Evolutionary conservation across 1,284 basidiomycete genomes (phyloP).

Genomic region (Marasmius sp.): DNA sequence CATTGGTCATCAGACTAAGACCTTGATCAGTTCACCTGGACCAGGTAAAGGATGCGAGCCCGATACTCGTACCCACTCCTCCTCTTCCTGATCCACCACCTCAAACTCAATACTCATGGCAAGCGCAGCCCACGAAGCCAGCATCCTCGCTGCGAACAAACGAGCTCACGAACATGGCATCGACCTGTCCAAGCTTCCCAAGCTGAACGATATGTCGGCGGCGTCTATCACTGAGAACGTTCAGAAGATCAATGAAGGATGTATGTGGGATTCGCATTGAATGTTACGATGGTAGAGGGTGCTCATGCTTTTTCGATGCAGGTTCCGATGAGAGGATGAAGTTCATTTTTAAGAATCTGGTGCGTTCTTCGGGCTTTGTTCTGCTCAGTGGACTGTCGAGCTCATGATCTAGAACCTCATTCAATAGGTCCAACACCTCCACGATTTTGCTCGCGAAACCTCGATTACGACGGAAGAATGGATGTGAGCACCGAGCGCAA

Average conservation of each 20-base stretch:
- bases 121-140: conserved; percentile 4
- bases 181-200: conserved; percentile 38
- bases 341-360: conserved; percentile 39
- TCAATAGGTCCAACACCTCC: conserved; percentile 53
- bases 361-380: conserved; percentile 16
- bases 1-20: too few species aligned
- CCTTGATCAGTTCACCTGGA: too few species aligned
- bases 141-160: conserved; percentile 23
- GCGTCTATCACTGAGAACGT: conserved; percentile 41
- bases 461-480: conserved; percentile 81
- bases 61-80: background rate
- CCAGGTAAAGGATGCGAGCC: background rate
- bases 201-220: conserved; percentile 37
- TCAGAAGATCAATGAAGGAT: conserved; percentile 36
- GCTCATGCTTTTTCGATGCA: conserved; percentile 12
- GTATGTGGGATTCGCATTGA: conserved; percentile 22
- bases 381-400: background rate
- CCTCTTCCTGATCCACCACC: background rate
- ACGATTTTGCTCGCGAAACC: conserved; percentile 73
- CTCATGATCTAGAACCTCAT: background rate
- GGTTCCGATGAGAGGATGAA: conserved; percentile 41
- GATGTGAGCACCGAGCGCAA: conserved; percentile 44
- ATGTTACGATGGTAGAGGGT: background rate
- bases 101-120: conserved; percentile 1
- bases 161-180: conserved; percentile 32